A percentile compares a stretch with the other conserved stretches of the same genome.
These are phyloP conservation scores for Solanum aculeatissimum DNA, from an alignment of 305 asterid genomes.

Conservation along the genomic window DNA sequence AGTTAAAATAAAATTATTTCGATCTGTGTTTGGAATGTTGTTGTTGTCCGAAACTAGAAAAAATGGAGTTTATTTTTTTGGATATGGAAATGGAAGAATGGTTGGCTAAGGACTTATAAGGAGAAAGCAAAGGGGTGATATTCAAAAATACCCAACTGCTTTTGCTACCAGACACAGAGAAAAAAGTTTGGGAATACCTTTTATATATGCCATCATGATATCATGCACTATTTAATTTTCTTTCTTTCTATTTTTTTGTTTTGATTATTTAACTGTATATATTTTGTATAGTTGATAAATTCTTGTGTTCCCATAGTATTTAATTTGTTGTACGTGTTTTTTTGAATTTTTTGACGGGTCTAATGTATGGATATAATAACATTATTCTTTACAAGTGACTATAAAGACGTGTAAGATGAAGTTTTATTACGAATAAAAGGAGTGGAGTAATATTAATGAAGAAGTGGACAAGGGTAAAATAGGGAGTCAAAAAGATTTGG, in stretches of 20 bases:
- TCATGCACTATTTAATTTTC: neutral
- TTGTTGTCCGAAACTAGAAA: neutral
- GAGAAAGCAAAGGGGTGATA: neutral
- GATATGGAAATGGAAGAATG: neutral
- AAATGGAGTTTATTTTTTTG: neutral
- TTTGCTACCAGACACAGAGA: slow-evolving; percentile 7
- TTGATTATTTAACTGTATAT: neutral
- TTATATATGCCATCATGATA: neutral
- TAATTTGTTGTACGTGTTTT: neutral
- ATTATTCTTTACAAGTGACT: neutral
- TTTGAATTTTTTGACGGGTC: neutral
- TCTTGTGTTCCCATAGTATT: neutral
- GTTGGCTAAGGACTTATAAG: neutral
- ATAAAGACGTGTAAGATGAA: neutral
- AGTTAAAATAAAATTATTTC: neutral
- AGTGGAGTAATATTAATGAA: neutral
- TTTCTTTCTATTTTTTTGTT: neutral
- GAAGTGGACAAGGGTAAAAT: neutral
- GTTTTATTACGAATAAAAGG: neutral
- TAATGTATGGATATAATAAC: neutral
- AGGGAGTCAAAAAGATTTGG: neutral
- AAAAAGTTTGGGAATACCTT: neutral
- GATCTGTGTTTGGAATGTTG: neutral
- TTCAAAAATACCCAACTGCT: slow-evolving; percentile 15
- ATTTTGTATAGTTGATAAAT: neutral